Evolutionary conservation across 345 rosid species (phyloP).

Genomic region (Ricinus communis): DNA sequence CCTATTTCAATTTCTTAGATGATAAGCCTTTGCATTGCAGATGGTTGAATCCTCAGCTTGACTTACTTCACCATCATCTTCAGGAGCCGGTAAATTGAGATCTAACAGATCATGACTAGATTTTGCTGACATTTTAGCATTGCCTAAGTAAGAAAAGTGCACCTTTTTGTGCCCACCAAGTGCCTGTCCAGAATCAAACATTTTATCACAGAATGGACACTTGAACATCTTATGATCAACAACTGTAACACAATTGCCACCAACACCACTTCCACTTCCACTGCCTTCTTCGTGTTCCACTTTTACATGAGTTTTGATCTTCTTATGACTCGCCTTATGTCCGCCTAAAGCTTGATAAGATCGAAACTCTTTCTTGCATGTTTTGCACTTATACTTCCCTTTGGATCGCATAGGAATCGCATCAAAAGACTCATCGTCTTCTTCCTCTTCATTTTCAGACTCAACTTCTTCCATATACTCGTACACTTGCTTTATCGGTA

Average conservation of each 20-base stretch:
- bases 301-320: not conserved
- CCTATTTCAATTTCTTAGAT: too few relatives aligned
- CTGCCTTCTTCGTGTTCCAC: not conserved
- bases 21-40: too few relatives aligned
- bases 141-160: constrained; percentile 34
- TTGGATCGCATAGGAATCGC: not conserved
- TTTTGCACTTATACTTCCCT: constrained; percentile 21
- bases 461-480: not conserved
- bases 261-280: not conserved
- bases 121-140: not conserved
- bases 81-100: constrained; percentile 42
- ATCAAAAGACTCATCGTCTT: constrained; percentile 11
- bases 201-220: constrained; percentile 46
- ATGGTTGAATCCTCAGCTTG: not conserved
- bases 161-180: constrained; percentile 64
- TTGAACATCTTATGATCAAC: constrained; percentile 15
- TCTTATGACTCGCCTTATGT: constrained; percentile 32
- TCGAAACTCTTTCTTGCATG: constrained; percentile 29
- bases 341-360: constrained; percentile 42
- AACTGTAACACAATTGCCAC: not conserved
- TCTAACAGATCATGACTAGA: constrained; percentile 25
- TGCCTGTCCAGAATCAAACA: constrained; percentile 60
- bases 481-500: not conserved
- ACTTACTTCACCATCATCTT: constrained; percentile 21
- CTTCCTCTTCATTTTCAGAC: not conserved